Percentiles rank a stretch among this genome's conserved stretches.
Conservation (phyloP, 192 early-diverging fungal species). For the Backusella parvicylindrica region DNA sequence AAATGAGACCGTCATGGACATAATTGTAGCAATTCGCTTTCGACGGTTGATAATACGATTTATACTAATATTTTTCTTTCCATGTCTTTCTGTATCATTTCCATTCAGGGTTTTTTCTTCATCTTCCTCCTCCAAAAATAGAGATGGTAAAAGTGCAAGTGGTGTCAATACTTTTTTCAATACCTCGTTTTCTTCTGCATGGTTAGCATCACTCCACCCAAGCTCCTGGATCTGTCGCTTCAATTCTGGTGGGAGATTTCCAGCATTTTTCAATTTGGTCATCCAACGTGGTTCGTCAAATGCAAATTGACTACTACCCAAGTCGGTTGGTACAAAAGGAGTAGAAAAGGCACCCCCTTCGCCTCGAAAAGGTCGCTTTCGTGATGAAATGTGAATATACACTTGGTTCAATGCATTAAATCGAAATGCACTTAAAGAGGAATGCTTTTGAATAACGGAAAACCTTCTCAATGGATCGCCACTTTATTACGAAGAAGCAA, state of each 20-base stretch:
- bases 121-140: constrained; percentile 49
- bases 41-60: constrained; percentile 13
- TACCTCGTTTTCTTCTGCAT: constrained; percentile 39
- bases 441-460: constrained; percentile 41
- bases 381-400: constrained; percentile 43
- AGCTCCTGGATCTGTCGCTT: constrained; percentile 47
- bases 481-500: constrained; percentile 9
- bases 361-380: constrained; percentile 46
- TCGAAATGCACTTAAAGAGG: constrained; percentile 44
- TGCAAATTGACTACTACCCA: constrained; percentile 49
- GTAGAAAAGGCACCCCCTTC: constrained; percentile 41
- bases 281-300: constrained; percentile 51
- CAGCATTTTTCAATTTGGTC: constrained; percentile 45
- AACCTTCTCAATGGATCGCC: constrained; percentile 32
- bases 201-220: constrained; percentile 48
- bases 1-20: constrained; percentile 40
- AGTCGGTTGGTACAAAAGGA: constrained; percentile 49
- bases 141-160: constrained; percentile 45
- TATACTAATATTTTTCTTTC: not conserved
- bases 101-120: constrained; percentile 11
- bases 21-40: constrained; percentile 34
- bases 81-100: not conserved
- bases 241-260: constrained; percentile 45
- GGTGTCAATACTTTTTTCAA: constrained; percentile 44
- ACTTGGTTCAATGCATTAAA: constrained; percentile 42